Percentiles rank a stretch among this genome's conserved stretches.
phyloP scores from a whole-genome alignment of 1,284 basidiomycete species.

The Sanghuangporus weigelae region DNA sequence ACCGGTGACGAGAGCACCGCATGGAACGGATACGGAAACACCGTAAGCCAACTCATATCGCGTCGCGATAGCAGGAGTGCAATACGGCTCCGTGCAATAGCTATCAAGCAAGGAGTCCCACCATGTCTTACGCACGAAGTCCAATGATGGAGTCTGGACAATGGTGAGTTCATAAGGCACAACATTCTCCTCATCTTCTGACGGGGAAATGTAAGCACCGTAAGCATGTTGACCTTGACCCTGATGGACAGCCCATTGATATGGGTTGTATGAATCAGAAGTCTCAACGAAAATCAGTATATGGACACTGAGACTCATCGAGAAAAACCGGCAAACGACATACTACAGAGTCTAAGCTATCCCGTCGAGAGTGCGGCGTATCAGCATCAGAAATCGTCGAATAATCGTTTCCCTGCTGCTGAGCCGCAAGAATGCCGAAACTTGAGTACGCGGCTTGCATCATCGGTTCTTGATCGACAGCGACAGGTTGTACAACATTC shows the following conservation, averaged over 20 bases:
- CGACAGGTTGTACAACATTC: background rate
- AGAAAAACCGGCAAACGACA: constrained; percentile 2
- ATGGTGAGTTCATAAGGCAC: constrained; percentile 21
- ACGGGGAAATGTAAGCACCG: background rate
- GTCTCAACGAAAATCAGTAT: background rate
- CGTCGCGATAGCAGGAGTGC: background rate
- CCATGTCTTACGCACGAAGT: constrained; percentile 67
- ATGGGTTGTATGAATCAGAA: constrained; percentile 9
- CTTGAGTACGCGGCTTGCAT: background rate
- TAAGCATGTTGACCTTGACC: background rate
- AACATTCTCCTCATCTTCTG: constrained; percentile 21
- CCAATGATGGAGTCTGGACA: constrained; percentile 48
- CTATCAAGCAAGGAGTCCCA: constrained; percentile 64
- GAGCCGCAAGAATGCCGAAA: background rate
- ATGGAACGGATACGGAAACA: constrained; percentile 29
- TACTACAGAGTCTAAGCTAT: background rate
- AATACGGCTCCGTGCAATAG: constrained; percentile 38
- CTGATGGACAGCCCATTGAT: constrained; percentile 10
- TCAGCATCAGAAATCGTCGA: background rate
- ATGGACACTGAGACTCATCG: background rate
- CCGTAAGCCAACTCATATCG: background rate
- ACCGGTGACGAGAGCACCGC: constrained; percentile 9
- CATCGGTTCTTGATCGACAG: background rate
- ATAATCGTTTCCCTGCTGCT: background rate
- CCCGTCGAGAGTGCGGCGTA: background rate